These are phyloP conservation scores for Bipolaris sorokiniana DNA, from an alignment of 2,329 filamentous ascomycete genomes.

Conservation along the genomic window DNA sequence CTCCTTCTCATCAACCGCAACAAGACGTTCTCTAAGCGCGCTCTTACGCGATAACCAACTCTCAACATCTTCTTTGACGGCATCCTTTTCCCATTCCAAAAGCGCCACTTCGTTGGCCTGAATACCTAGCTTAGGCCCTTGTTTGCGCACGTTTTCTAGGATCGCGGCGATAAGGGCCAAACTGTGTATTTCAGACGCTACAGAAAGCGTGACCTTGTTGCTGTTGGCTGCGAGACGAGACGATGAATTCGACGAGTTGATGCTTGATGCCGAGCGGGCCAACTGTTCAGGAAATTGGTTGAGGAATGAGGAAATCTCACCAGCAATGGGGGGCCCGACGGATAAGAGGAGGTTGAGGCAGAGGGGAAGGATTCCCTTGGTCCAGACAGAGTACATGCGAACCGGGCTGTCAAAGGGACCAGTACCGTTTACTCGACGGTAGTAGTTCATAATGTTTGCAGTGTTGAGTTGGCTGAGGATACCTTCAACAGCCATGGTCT, in stretches of 20 bases:
- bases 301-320: constrained; percentile 84
- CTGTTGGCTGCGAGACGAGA: constrained; percentile 46
- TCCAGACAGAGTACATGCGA: constrained; percentile 89
- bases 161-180: constrained; percentile 78
- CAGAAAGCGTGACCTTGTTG: constrained; percentile 71
- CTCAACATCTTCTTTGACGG: constrained; percentile 81
- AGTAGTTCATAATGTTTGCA: constrained; percentile 77
- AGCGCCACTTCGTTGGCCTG: constrained; percentile 68
- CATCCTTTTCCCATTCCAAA: constrained; percentile 75
- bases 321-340: constrained; percentile 79
- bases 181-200: constrained; percentile 78
- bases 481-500: constrained; percentile 87
- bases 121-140: constrained; percentile 54
- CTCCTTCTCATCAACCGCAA: constrained; percentile 76
- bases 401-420: constrained; percentile 79
- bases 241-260: constrained; percentile 63
- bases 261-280: constrained; percentile 70
- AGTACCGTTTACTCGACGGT: constrained; percentile 70
- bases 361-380: constrained; percentile 82
- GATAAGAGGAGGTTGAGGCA: constrained; percentile 86
- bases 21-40: constrained; percentile 72
- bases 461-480: constrained; percentile 79
- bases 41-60: constrained; percentile 75
- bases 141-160: constrained; percentile 67
- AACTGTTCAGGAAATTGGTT: constrained; percentile 88